Conservation (phyloP, 2,329 filamentous ascomycete species). For the Plenodomus tracheiphilus region DNA sequence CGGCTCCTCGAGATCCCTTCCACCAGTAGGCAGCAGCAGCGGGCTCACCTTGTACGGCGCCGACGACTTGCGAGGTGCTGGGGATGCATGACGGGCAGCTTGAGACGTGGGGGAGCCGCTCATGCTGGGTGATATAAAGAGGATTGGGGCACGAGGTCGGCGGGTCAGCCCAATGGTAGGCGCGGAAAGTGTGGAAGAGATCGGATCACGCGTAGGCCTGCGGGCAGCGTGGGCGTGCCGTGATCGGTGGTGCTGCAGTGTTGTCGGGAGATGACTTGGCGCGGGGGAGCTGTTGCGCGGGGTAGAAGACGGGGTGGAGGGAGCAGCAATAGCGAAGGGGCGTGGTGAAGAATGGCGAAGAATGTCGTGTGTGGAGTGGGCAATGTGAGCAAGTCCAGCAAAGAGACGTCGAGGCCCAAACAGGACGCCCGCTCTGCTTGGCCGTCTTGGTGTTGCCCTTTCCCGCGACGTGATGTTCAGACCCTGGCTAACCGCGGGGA, state of each 20-base stretch:
- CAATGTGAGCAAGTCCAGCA: background rate
- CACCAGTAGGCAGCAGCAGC: slow-evolving; percentile 25
- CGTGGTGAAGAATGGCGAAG: slow-evolving; percentile 1
- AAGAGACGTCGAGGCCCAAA: slow-evolving; percentile 6
- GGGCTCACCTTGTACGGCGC: slow-evolving; percentile 26
- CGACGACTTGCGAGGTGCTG: slow-evolving; percentile 24
- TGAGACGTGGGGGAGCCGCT: slow-evolving; percentile 39
- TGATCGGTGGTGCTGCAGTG: slow-evolving; percentile 29
- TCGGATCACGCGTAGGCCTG: slow-evolving; percentile 18
- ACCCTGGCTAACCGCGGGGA: slow-evolving; percentile 11
- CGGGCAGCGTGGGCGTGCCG: slow-evolving; percentile 29
- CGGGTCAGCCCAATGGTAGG: slow-evolving; percentile 22
- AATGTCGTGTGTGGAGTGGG: background rate
- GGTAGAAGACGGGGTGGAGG: slow-evolving; percentile 3
- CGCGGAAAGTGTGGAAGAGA: slow-evolving; percentile 17
- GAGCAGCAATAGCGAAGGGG: background rate
- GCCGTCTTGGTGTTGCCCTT: slow-evolving; percentile 25
- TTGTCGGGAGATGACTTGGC: slow-evolving; percentile 28
- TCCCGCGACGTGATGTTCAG: slow-evolving; percentile 7
- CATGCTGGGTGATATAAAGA: slow-evolving; percentile 30
- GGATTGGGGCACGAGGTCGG: slow-evolving; percentile 23
- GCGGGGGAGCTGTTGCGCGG: slow-evolving; percentile 31
- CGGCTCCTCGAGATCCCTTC: slow-evolving; percentile 27
- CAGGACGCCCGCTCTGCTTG: slow-evolving; percentile 27
- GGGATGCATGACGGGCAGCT: slow-evolving; percentile 32